Conservation (phyloP, 495 filamentous ascomycete genomes). For the Penicillium parvum region DNA sequence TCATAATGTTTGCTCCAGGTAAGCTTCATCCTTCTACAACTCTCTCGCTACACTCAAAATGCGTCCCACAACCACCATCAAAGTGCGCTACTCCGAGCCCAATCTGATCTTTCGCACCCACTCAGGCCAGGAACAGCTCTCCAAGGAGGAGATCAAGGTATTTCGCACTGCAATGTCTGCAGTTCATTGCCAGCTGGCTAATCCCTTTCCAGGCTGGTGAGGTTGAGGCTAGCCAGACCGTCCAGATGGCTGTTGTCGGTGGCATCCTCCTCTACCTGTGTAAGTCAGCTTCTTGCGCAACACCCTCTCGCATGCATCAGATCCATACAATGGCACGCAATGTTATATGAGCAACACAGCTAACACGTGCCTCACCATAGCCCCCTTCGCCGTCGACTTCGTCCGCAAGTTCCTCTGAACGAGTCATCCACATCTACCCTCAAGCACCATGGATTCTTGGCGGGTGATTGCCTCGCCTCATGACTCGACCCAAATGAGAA, state of each 20-base stretch:
- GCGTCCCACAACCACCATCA: no score
- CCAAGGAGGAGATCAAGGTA: conserved; percentile 47
- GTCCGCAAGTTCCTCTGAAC: conserved; percentile 68
- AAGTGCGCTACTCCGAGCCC: no score
- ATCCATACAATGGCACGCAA: background rate
- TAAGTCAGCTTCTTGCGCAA: no score
- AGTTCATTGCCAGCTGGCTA: background rate
- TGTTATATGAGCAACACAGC: background rate
- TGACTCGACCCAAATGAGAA: conserved; percentile 1
- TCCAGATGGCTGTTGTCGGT: conserved; percentile 58
- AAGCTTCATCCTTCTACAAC: no score
- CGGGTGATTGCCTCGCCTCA: conserved; percentile 6
- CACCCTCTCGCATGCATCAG: background rate
- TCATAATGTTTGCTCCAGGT: conserved; percentile 47
- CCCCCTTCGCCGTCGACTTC: conserved; percentile 79
- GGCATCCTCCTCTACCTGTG: conserved; percentile 76
- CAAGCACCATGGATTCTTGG: background rate
- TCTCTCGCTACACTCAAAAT: background rate
- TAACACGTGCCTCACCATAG: conserved; percentile 33
- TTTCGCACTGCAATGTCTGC: conserved; percentile 3
- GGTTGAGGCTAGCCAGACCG: conserved; percentile 61
- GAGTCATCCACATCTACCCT: conserved; percentile 4
- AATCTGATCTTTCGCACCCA: background rate
- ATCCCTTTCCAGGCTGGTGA: conserved; percentile 51
- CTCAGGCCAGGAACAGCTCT: conserved; percentile 44